These are phyloP conservation scores for Trichosporon inkin DNA, from an alignment of 1,284 basidiomycete genomes.

Conservation along the genomic window DNA sequence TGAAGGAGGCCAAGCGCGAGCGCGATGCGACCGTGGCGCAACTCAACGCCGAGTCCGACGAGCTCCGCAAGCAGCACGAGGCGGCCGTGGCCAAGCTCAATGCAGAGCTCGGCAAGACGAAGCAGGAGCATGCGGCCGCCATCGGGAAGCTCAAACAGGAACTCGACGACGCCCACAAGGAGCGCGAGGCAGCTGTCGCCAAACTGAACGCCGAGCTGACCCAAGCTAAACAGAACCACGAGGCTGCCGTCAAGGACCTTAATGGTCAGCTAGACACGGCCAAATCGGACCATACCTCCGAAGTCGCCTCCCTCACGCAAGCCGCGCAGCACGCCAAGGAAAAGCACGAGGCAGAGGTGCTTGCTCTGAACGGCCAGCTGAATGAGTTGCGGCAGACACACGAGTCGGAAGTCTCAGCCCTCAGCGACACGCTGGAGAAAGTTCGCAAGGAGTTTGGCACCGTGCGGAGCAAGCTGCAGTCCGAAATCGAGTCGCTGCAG, in stretches of 20 bases:
- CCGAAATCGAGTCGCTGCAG: conserved; percentile 1
- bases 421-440: conserved; percentile 5
- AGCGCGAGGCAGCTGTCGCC: conserved; percentile 7
- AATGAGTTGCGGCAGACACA: background rate
- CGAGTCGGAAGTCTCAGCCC: conserved; percentile 6
- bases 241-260: background rate
- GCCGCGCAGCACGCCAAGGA: conserved; percentile 10
- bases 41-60: conserved; percentile 14
- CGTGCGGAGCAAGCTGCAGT: conserved; percentile 1
- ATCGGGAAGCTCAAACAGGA: conserved; percentile 36
- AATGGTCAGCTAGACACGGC: conserved; percentile 12
- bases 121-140: conserved; percentile 12
- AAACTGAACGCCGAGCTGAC: conserved; percentile 10
- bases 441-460: conserved; percentile 10
- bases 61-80: conserved; percentile 11
- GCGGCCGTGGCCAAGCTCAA: conserved; percentile 12
- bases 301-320: background rate
- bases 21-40: conserved; percentile 5
- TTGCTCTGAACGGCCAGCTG: conserved; percentile 3
- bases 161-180: background rate
- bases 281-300: background rate
- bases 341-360: conserved; percentile 10
- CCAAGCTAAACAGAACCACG: conserved; percentile 9
- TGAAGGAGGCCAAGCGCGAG: conserved; percentile 7
- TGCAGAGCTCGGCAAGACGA: conserved; percentile 14